Evolutionary conservation across 2,329 filamentous ascomycete species (phyloP).

Genomic region (Lachnellula arida): DNA sequence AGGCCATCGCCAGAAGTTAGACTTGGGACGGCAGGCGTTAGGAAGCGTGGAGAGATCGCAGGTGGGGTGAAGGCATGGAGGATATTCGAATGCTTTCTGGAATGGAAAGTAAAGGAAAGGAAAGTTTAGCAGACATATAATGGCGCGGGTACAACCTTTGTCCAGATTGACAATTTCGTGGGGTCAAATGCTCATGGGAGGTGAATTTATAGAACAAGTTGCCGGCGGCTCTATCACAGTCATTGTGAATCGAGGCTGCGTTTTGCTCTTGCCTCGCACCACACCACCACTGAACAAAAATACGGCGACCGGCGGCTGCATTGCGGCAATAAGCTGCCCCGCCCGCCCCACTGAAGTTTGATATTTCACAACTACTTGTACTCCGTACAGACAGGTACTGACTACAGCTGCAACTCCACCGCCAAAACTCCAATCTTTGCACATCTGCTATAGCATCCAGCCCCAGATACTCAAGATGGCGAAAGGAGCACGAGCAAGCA

Average conservation of each 20-base stretch:
- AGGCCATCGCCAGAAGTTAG: constrained; percentile 26
- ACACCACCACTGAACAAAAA: no score
- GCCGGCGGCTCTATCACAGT: not conserved
- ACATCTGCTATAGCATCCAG: not conserved
- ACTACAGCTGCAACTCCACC: no score
- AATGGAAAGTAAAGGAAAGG: not conserved
- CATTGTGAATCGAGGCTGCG: not conserved
- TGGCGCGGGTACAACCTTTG: not conserved
- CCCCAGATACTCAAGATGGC: constrained; percentile 61
- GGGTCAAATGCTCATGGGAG: not conserved
- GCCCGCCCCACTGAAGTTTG: no score
- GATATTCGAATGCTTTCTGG: not conserved
- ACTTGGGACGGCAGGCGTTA: not conserved
- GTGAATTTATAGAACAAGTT: not conserved
- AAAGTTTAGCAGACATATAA: not conserved
- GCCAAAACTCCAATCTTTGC: not conserved
- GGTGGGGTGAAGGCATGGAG: constrained; percentile 12
- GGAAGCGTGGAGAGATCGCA: not conserved
- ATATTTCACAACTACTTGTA: no score
- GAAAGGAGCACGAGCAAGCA: constrained; percentile 76
- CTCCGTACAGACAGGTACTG: no score
- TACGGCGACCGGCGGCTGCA: no score
- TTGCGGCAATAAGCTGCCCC: no score
- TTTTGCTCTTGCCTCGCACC: no score
- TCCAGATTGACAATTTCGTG: not conserved